Evolutionary conservation across 1,139 yeast species (phyloP), one percentile per base, ranked within the genome.

Genomic region (Magnusiomyces fungicola): DNA sequence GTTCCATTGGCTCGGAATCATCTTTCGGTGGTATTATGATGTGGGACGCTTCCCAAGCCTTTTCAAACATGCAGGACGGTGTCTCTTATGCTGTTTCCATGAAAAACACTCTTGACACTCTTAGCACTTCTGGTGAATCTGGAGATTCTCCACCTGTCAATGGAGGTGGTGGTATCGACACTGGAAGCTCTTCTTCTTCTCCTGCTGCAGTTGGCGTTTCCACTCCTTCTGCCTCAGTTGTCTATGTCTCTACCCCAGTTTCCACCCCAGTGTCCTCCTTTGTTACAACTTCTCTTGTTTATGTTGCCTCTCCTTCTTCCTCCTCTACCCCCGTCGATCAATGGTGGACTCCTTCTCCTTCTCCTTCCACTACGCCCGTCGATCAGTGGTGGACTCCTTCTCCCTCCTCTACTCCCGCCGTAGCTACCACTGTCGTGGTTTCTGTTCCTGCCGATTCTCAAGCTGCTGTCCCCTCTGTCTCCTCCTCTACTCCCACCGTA

Each of bases 11-110:
- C 21, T 43, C 44, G n/a, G 52, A 70, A 51, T 43, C 58, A 21
- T 67, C 75, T 47, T 85, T 88, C 61, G 96, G 95, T 55, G 97
- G 97, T 62, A 75, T 89, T 56, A 80, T 85, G 70, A 69, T 88
- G 58, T 89, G 97, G 96, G 96, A 89, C 69, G 96, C 95, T 46
- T 83, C 94, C 49, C 89, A 84, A 65, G 89, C 83, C 16, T 77
- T 73, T 63, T 63, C 73, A 21, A 87, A 86, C 62, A 46, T 50
- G 18, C 65, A 62, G 25, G 70, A 72, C 45, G 81, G 80, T 36
- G 64, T 61, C 22, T 69, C 69, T 49, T 78, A 66, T 61, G 78
- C 70, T 36, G 66, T 61, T 27, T 70, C 69, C 16, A 68, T 79
- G 69, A 75, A 77, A 61, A 56, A 59, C 33, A 57, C 69, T 45